Conservation (phyloP, 2,329 filamentous ascomycete genomes). For the Ophiosphaerella korrae region DNA sequence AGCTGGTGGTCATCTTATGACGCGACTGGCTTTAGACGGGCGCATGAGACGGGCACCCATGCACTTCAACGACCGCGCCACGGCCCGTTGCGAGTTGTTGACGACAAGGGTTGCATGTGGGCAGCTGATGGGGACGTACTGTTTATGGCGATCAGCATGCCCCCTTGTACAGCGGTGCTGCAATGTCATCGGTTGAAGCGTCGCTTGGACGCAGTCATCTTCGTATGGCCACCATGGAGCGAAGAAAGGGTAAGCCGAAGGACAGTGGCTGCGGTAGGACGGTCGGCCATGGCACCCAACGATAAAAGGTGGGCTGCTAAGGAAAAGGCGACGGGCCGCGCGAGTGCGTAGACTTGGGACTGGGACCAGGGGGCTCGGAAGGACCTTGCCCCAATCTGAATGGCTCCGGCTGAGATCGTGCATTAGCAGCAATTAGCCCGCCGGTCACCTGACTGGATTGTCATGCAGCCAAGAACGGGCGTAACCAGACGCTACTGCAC, state of each 20-base stretch:
- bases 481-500: slow-evolving; percentile 21
- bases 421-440: slow-evolving; percentile 2
- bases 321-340: slow-evolving; percentile 22
- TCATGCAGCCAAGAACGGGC: slow-evolving; percentile 27
- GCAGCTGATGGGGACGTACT: slow-evolving; percentile 22
- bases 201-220: slow-evolving; percentile 22
- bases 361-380: slow-evolving; percentile 27
- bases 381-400: slow-evolving; percentile 12
- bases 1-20: slow-evolving; percentile 16
- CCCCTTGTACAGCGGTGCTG: slow-evolving; percentile 11
- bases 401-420: slow-evolving; percentile 14
- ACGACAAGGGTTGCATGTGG: slow-evolving; percentile 30
- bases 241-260: not conserved
- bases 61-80: slow-evolving; percentile 34
- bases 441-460: slow-evolving; percentile 24
- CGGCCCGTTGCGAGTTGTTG: slow-evolving; percentile 44
- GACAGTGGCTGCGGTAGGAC: slow-evolving; percentile 3
- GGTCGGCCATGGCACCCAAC: slow-evolving; percentile 16
- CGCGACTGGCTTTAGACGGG: slow-evolving; percentile 28
- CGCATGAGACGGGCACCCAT: slow-evolving; percentile 37
- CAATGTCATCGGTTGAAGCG: slow-evolving; percentile 23
- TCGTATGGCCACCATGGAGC: not conserved
- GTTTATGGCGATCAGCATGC: slow-evolving; percentile 12
- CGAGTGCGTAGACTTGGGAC: slow-evolving; percentile 22
- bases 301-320: slow-evolving; percentile 20